Conservation (phyloP, 192 early-diverging fungal genomes). For the Funneliformis mosseae region DNA sequence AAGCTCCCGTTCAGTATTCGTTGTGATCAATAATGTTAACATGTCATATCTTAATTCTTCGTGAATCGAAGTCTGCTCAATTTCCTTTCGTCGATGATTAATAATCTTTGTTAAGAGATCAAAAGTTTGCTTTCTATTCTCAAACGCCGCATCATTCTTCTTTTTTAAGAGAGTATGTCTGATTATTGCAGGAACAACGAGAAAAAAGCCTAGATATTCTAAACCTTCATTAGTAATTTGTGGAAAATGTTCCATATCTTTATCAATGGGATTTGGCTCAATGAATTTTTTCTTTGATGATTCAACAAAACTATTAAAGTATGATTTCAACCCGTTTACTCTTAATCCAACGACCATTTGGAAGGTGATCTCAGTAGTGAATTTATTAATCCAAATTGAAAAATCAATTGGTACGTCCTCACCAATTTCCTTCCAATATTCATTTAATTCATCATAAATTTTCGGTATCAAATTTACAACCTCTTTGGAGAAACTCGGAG, state of each 20-base stretch:
- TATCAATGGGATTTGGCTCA: background rate
- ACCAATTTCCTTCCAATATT: background rate
- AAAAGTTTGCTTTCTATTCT: background rate
- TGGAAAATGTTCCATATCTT: background rate
- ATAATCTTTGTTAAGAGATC: background rate
- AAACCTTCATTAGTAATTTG: background rate
- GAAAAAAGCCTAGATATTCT: background rate
- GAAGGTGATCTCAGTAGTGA: background rate
- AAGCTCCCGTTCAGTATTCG: constrained; percentile 10
- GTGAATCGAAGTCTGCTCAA: background rate
- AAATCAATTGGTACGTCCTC: background rate
- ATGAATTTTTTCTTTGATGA: background rate
- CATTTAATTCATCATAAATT: background rate
- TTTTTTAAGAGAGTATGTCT: background rate
- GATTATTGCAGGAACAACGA: background rate
- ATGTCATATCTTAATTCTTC: background rate
- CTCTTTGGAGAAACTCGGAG: background rate
- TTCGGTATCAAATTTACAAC: background rate
- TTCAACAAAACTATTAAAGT: background rate
- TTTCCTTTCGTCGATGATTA: constrained; percentile 1
- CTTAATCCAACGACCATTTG: background rate
- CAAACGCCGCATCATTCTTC: background rate
- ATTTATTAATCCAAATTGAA: background rate
- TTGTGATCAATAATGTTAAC: constrained; percentile 7
- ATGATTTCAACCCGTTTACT: background rate